Base-by-base conservation (phyloP, 2,329 filamentous ascomycete species). In the Blumeria hordei region DNA sequence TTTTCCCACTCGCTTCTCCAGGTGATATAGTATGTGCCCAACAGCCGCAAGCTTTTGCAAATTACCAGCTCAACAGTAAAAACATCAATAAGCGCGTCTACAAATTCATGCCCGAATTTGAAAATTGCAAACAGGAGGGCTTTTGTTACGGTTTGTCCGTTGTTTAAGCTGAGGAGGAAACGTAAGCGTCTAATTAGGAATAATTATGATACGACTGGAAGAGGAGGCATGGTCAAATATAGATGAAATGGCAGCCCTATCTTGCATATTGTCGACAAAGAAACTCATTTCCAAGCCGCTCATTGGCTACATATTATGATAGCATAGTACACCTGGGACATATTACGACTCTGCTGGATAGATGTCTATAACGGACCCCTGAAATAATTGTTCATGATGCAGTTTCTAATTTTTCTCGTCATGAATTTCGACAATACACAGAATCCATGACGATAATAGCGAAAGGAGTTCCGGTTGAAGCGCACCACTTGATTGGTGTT, bases 361-460 rank as follows among this genome's bases (percentile, higher is more conserved):
- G 44, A 57, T 18, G 54, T 33, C 8, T 57, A 57, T 50, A 21
- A 43, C 9, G 28, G 49, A 3, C 28, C 47, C 32, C 47, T 14
- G 32, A 51, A 16, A 36, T 51, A 10, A 51, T 51, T 35, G 16
- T 55, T 41, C 3, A 51, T 28, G 39, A 54, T 35, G 53, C 39
- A 28, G 56, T 37, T 39, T 49, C 52, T 35, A 57, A 55, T 39
- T 58, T 58, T 49, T 33, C 50, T 28, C 53, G 33, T 18, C 49
- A 47, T 12, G 52, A 58, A 49, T 56, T 58, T 32, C 47, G 35
- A 4, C 18, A 56, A 34, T 12, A 33, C 2, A 34, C 32, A 1
- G 35, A 6, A 50, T 49, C 18, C 3, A 49, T 56, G 6, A 33
- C 28, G 4, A 10, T 35, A 8, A 51, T 16, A 51, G 36, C 16